Percentiles rank a stretch among this genome's conserved stretches.
Evolutionary conservation across 1,284 basidiomycete species (phyloP).

Genomic region (Laetiporus sulphureus): DNA sequence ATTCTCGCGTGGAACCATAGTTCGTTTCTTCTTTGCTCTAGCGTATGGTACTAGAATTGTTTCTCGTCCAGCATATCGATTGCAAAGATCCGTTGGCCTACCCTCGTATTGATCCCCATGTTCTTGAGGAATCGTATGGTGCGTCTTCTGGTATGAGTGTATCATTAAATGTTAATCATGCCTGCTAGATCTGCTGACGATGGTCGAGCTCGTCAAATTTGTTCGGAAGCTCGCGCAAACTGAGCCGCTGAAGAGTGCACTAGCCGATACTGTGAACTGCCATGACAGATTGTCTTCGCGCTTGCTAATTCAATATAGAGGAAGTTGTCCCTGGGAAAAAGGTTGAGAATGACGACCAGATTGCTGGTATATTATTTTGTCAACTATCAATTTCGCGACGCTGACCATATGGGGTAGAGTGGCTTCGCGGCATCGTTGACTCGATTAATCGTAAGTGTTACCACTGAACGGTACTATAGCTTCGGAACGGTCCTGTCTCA

Average conservation of each 20-base stretch:
- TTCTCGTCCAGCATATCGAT: constrained; percentile 26
- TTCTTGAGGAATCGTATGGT: constrained; percentile 43
- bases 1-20: constrained; percentile 35
- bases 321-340: constrained; percentile 34
- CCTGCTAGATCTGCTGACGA: constrained; percentile 32
- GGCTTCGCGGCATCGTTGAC: no score
- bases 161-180: background rate
- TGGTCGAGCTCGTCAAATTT: constrained; percentile 47
- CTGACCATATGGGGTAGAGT: no score
- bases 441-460: no score
- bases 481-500: no score
- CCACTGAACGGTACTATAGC: no score
- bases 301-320: constrained; percentile 8
- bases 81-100: constrained; percentile 32
- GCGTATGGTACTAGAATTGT: background rate
- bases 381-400: background rate
- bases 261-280: constrained; percentile 13
- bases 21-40: constrained; percentile 8
- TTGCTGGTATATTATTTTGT: constrained; percentile 3
- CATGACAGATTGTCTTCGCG: background rate
- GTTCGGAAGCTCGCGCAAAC: constrained; percentile 33
- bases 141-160: constrained; percentile 11
- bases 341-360: constrained; percentile 18
- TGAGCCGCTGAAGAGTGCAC: constrained; percentile 35
- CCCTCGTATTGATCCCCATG: constrained; percentile 41